Conservation (phyloP, 176 grass and related monocot species). For the Secale cereale region DNA sequence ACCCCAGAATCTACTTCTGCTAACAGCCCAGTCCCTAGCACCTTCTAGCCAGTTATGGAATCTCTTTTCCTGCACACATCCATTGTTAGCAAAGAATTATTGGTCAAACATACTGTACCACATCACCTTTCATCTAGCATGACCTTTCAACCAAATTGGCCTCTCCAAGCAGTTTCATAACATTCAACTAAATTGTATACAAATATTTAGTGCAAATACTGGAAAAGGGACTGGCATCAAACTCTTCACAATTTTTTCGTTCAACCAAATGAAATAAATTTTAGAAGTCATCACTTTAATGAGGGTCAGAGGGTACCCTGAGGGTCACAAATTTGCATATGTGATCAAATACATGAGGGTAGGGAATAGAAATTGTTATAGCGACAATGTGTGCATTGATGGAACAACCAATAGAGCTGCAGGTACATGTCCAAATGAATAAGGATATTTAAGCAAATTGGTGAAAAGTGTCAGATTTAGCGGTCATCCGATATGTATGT, state of each 20-base stretch:
- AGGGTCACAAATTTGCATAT: background rate
- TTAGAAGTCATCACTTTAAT: background rate
- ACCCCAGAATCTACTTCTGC: slow-evolving; percentile 98
- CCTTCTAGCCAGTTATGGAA: slow-evolving; percentile 99
- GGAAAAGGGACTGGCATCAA: background rate
- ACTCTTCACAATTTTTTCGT: background rate
- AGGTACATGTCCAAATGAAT: slow-evolving; percentile 15
- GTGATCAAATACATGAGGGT: background rate
- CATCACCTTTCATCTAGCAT: background rate
- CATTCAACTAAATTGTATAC: background rate
- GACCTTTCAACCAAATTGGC: background rate
- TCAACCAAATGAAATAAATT: background rate
- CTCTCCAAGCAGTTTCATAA: slow-evolving; percentile 11
- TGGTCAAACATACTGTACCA: slow-evolving; percentile 20
- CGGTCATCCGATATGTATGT: background rate
- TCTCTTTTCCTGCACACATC: slow-evolving; percentile 68
- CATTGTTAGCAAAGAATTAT: slow-evolving; percentile 17
- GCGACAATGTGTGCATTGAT: background rate
- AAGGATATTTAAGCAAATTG: background rate
- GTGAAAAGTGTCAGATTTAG: background rate
- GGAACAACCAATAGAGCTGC: background rate
- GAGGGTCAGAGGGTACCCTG: background rate
- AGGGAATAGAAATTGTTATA: background rate
- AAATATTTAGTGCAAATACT: slow-evolving; percentile 5
- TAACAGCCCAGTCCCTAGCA: slow-evolving; percentile 95